phyloP scores from a whole-genome alignment of 2,329 filamentous ascomycete species.

The Whalleya microplaca region DNA sequence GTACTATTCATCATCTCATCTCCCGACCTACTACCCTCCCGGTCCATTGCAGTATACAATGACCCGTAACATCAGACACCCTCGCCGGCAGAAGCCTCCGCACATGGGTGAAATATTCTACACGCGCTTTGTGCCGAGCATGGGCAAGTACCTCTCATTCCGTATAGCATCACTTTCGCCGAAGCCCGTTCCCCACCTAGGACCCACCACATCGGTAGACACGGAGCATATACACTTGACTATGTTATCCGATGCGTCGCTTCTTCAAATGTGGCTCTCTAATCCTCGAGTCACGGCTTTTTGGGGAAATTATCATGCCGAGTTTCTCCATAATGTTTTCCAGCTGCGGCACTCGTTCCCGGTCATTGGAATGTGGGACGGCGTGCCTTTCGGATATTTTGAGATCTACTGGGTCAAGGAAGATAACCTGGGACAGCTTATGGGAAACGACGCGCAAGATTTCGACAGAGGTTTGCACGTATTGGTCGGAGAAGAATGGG shows the following conservation, averaged over 20 bases:
- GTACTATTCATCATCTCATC: slow-evolving; percentile 79
- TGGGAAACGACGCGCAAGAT: slow-evolving; percentile 69
- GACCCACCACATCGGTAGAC: slow-evolving; percentile 53
- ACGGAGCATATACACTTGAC: slow-evolving; percentile 46
- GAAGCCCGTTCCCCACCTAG: slow-evolving; percentile 65
- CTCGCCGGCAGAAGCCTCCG: slow-evolving; percentile 83
- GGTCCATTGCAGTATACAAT: slow-evolving; percentile 79
- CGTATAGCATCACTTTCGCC: slow-evolving; percentile 75
- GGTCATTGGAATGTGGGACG: slow-evolving; percentile 91
- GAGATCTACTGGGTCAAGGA: slow-evolving; percentile 99
- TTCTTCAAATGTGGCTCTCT: slow-evolving; percentile 88
- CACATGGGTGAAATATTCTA: slow-evolving; percentile 93
- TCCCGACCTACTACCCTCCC: slow-evolving; percentile 90
- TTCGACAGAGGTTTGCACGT: slow-evolving; percentile 90
- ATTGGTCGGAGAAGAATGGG: slow-evolving; percentile 90
- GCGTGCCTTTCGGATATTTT: slow-evolving; percentile 94
- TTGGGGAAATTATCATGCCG: slow-evolving; percentile 72
- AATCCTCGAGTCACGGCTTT: slow-evolving; percentile 81
- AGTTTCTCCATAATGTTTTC: slow-evolving; percentile 70
- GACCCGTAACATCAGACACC: slow-evolving; percentile 80
- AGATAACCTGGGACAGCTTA: slow-evolving; percentile 72
- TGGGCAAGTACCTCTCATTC: slow-evolving; percentile 86
- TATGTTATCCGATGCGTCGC: slow-evolving; percentile 54
- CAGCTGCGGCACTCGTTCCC: slow-evolving; percentile 79
- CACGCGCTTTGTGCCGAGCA: slow-evolving; percentile 79